A percentile compares a stretch with the other conserved stretches of the same genome.
phyloP scores from a whole-genome alignment of 2,329 filamentous ascomycete species.

The Mariannaea elegans region DNA sequence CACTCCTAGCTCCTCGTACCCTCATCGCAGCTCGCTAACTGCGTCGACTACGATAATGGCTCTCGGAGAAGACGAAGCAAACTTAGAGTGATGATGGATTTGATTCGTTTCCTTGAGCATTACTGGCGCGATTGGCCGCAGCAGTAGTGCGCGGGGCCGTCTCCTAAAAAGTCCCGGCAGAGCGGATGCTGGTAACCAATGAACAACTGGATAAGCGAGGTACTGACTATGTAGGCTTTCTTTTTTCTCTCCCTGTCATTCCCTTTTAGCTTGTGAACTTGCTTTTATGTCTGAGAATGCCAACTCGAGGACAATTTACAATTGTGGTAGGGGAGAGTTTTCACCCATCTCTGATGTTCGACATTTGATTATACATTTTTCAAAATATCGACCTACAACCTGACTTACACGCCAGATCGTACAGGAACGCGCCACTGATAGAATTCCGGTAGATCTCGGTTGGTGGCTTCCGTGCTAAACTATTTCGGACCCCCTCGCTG shows the following conservation, averaged over 20 bases:
- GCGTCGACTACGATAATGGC: slow-evolving; percentile 11
- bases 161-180: slow-evolving; percentile 32
- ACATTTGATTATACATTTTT: not conserved
- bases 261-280: not conserved
- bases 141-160: slow-evolving; percentile 29
- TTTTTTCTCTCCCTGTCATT: slow-evolving; percentile 10
- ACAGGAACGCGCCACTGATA: slow-evolving; percentile 13
- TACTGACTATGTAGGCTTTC: not conserved
- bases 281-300: slow-evolving; percentile 6
- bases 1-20: slow-evolving; percentile 8
- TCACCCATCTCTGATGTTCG: not conserved
- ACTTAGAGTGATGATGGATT: slow-evolving; percentile 14
- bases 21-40: slow-evolving; percentile 10
- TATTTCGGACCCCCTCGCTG: slow-evolving; percentile 29
- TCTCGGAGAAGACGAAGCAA: slow-evolving; percentile 24
- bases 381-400: not conserved
- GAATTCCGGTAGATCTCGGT: slow-evolving; percentile 26
- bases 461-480: slow-evolving; percentile 27
- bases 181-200: slow-evolving; percentile 37
- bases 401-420: slow-evolving; percentile 15
- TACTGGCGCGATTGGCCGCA: slow-evolving; percentile 19
- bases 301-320: not conserved
- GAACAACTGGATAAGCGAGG: slow-evolving; percentile 15
- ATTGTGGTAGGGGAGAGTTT: no score
- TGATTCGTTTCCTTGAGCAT: slow-evolving; percentile 20